phyloP scores from a whole-genome alignment of 345 rosid genomes.

The Gossypium arboreum region DNA sequence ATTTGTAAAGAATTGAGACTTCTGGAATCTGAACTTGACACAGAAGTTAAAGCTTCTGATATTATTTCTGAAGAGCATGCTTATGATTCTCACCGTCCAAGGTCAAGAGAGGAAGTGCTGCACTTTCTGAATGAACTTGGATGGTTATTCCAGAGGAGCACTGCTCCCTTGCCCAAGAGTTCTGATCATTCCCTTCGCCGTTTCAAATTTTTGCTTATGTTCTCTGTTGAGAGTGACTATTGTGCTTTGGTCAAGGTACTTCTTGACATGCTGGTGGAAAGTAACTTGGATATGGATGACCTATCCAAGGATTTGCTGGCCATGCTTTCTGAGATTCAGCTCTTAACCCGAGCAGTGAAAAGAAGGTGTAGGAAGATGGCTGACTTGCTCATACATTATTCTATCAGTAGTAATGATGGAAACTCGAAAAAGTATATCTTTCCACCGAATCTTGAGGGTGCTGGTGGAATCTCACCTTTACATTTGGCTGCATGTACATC shows the following conservation, averaged over 20 bases:
- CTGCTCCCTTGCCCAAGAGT: slow-evolving; percentile 26
- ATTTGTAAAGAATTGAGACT: slow-evolving; percentile 75
- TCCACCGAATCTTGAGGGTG: slow-evolving; percentile 58
- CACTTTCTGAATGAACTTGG: slow-evolving; percentile 91
- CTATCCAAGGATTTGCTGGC: slow-evolving; percentile 47
- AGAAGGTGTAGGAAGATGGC: slow-evolving; percentile 63
- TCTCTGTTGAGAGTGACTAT: slow-evolving; percentile 71
- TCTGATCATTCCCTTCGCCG: slow-evolving; percentile 51
- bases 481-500: slow-evolving; percentile 84
- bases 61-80: slow-evolving; percentile 41
- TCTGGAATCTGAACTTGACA: slow-evolving; percentile 65
- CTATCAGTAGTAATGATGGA: slow-evolving; percentile 16
- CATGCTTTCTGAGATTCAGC: slow-evolving; percentile 60
- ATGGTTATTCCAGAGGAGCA: slow-evolving; percentile 72
- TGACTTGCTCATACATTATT: slow-evolving; percentile 57
- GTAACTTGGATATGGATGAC: slow-evolving; percentile 35
- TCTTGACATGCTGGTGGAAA: slow-evolving; percentile 60
- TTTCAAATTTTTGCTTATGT: slow-evolving; percentile 65
- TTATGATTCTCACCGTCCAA: slow-evolving; percentile 36
- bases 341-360: slow-evolving; percentile 71
- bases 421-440: slow-evolving; percentile 43
- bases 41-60: slow-evolving; percentile 29
- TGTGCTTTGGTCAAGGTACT: slow-evolving; percentile 56
- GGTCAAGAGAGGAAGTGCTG: slow-evolving; percentile 59
- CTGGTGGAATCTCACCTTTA: slow-evolving; percentile 77